A percentile compares a stretch with the other conserved stretches of the same genome.
phyloP scores from a whole-genome alignment of 2,329 filamentous ascomycete species.

The Ophiognomonia clavigignenti-juglandacearum region DNA sequence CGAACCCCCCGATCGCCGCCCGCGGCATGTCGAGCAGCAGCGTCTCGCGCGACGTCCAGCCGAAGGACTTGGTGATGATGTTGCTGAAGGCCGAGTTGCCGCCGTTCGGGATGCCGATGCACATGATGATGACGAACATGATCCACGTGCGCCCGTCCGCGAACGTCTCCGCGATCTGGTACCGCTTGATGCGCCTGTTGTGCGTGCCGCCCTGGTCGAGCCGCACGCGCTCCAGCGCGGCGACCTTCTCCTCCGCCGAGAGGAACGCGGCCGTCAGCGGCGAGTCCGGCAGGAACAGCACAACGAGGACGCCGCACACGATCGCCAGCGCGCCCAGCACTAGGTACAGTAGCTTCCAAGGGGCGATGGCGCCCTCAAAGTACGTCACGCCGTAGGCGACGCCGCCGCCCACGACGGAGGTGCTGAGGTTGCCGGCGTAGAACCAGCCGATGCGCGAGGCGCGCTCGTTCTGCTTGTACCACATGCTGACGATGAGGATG shows the following conservation, averaged over 20 bases:
- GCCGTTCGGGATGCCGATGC: constrained; percentile 20
- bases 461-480: constrained; percentile 22
- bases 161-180: constrained; percentile 40
- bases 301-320: constrained; percentile 40
- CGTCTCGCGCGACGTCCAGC: constrained; percentile 16
- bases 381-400: constrained; percentile 12
- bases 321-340: constrained; percentile 2
- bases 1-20: constrained; percentile 20
- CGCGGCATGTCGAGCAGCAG: constrained; percentile 21
- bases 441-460: constrained; percentile 5
- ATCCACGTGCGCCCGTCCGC: constrained; percentile 50
- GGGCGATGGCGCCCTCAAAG: neutral
- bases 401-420: constrained; percentile 6
- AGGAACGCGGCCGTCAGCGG: constrained; percentile 57
- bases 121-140: constrained; percentile 41
- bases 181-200: constrained; percentile 39
- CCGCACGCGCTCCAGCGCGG: constrained; percentile 44
- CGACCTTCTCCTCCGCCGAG: constrained; percentile 43
- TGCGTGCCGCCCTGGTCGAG: constrained; percentile 46
- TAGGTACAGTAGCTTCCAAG: constrained; percentile 10
- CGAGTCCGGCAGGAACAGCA: constrained; percentile 51
- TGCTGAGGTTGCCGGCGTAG: constrained; percentile 3
- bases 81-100: constrained; percentile 18
- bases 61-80: constrained; percentile 18
- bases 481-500: constrained; percentile 21